Evolutionary conservation across 1,139 yeast species (phyloP).

Genomic region (Suhomyces yuchorum): DNA sequence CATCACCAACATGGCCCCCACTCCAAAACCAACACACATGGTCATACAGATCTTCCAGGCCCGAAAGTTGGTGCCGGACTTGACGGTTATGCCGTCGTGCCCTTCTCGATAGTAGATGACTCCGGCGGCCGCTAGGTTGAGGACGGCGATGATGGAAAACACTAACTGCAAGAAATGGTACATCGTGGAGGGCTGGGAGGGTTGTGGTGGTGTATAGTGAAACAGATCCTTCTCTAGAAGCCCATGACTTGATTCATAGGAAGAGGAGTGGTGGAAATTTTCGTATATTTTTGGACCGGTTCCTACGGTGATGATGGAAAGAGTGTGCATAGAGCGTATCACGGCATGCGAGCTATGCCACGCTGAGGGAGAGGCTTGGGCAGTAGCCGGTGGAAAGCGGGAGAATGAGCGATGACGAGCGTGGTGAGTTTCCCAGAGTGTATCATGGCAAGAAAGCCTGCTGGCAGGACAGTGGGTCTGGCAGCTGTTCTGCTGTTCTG

Average conservation of each 20-base stretch:
- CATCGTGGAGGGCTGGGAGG: not conserved
- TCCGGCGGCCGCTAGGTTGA: slow-evolving; percentile 25
- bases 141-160: slow-evolving; percentile 25
- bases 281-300: slow-evolving; percentile 1
- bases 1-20: slow-evolving; percentile 18
- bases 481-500: no score
- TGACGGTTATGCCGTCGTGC: slow-evolving; percentile 20
- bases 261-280: not conserved
- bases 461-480: no score
- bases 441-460: no score
- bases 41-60: slow-evolving; percentile 27
- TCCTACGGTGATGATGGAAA: slow-evolving; percentile 3
- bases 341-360: not conserved
- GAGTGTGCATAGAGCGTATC: not conserved
- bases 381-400: no score
- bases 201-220: not conserved
- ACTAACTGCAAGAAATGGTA: slow-evolving; percentile 20
- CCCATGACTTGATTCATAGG: not conserved
- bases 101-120: slow-evolving; percentile 24
- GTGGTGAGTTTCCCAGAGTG: no score
- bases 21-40: slow-evolving; percentile 27
- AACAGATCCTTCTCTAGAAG: not conserved
- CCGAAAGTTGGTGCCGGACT: slow-evolving; percentile 26
- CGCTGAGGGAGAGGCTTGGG: not conserved
- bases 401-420: no score